Base-by-base conservation (phyloP, 495 filamentous ascomycete genomes). In the Hyaloscypha variabilis region DNA sequence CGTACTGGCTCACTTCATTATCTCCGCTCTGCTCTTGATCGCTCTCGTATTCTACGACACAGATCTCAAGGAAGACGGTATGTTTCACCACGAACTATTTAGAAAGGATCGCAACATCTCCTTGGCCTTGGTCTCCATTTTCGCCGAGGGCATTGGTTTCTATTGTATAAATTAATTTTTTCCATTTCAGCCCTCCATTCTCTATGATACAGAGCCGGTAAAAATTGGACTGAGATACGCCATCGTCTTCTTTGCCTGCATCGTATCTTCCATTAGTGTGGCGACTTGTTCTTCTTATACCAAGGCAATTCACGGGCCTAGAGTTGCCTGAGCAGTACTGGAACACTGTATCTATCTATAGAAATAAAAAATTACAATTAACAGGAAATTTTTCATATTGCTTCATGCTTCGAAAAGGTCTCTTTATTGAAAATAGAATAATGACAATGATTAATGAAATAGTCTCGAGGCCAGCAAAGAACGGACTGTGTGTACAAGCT, bases 61-160 rank as follows among this genome's bases (percentile, higher is more conserved):
- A 0, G 64, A 31, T 21, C 66, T 73, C 60, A 76, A 74, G 58
- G 75, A 55, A 26, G 74, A 77, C 63, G 76, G 76, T 31, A 71
- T 78, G 71, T 77, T 77, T 68, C 72, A 78, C 65, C 75, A 78
- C 42, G 67, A 66, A 2, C 67, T 78, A 17, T 78, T 78, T 68
- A 53, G 34, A 17, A 54, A 62, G 1, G 68, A 69, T 56, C 64
- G 75, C 39, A 78, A 75, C 60, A 76, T 78, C 53, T 10, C 71
- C 10, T 64, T 78, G 39, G 67, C 71, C 0, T 19, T 71, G 19
- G 39, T 72, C 21, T 74, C 69, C 46, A 69, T 77, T 8, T 75
- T 76, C 50, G 21, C 53, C 39, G 76, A 78, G 58, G 75, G 75
- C 21, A 30, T 76, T 1, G 72, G 70, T 31, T 78, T 78, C 60